Conservation (phyloP, 2,329 filamentous ascomycete species). For the Aureobasidium mangrovei region DNA sequence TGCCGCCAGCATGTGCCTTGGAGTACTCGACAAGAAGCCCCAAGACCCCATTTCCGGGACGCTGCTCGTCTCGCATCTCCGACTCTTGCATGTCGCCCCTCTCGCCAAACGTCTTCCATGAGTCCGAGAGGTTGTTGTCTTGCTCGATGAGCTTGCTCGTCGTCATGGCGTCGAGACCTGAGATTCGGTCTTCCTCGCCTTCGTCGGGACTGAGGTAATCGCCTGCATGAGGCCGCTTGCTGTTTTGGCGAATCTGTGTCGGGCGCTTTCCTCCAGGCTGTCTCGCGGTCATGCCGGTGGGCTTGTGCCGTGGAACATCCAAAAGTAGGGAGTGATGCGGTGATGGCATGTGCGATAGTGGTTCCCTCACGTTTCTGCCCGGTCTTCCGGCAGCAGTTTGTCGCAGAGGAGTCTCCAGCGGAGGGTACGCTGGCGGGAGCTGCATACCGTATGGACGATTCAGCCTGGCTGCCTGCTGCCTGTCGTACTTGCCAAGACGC, state of each 20-base stretch:
- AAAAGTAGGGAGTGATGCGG: conserved; percentile 14
- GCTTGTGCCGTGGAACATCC: conserved; percentile 11
- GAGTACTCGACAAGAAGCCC: conserved; percentile 17
- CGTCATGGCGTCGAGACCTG: conserved; percentile 11
- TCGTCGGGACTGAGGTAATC: conserved; percentile 7
- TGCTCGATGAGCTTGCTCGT: conserved; percentile 17
- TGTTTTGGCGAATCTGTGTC: neutral
- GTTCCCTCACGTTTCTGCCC: neutral
- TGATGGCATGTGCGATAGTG: neutral
- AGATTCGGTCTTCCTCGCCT: conserved; percentile 2
- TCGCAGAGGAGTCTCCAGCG: conserved; percentile 10
- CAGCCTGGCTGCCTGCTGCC: conserved; percentile 12
- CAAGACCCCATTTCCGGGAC: conserved; percentile 15
- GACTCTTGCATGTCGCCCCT: neutral
- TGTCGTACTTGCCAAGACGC: conserved; percentile 17
- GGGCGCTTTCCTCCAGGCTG: neutral
- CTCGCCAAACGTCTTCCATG: conserved; percentile 14
- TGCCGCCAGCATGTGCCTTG: conserved; percentile 16
- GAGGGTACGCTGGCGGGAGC: conserved; percentile 17
- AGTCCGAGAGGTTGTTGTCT: conserved; percentile 14
- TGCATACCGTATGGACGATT: conserved; percentile 14
- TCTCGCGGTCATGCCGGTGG: neutral
- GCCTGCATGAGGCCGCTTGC: neutral
- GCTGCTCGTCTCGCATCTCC: neutral
- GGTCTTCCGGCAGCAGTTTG: neutral